Conservation (phyloP, 2,329 filamentous ascomycete genomes). For the Xylaria sp. region DNA sequence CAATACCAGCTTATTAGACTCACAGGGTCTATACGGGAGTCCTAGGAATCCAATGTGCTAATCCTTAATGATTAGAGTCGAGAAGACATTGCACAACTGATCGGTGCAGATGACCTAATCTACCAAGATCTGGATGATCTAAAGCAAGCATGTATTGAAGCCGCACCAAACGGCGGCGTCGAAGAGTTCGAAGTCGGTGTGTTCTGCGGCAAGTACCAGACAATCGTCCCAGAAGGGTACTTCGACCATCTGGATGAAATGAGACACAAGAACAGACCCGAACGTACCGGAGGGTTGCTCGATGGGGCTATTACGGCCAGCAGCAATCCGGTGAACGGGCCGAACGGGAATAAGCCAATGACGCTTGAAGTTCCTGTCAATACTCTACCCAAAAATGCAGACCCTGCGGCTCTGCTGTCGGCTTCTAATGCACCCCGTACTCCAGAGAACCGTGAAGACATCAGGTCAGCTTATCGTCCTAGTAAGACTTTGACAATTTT, state of each 20-base stretch:
- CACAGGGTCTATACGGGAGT: not conserved
- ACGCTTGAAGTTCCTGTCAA: slow-evolving; percentile 20
- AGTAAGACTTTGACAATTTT: not conserved
- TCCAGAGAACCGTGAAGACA: slow-evolving; percentile 38
- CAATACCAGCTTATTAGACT: not conserved
- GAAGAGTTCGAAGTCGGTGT: slow-evolving; percentile 88
- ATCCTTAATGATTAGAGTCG: slow-evolving; percentile 33
- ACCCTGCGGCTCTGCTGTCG: slow-evolving; percentile 6
- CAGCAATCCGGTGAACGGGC: slow-evolving; percentile 19
- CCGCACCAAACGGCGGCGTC: slow-evolving; percentile 63
- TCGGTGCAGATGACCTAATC: slow-evolving; percentile 80
- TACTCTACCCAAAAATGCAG: slow-evolving; percentile 10
- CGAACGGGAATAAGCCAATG: not conserved
- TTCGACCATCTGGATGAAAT: slow-evolving; percentile 82
- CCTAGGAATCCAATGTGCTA: not conserved
- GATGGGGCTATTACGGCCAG: slow-evolving; percentile 12
- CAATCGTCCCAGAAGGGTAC: slow-evolving; percentile 80
- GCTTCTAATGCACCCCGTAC: slow-evolving; percentile 9
- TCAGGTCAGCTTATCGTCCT: slow-evolving; percentile 26
- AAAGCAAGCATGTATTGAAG: slow-evolving; percentile 78
- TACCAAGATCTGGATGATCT: slow-evolving; percentile 83
- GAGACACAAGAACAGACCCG: slow-evolving; percentile 75
- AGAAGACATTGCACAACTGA: slow-evolving; percentile 57
- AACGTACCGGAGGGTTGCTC: slow-evolving; percentile 26
- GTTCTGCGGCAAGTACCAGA: slow-evolving; percentile 89